Evolutionary conservation across 345 rosid species (phyloP).

Genomic region (Eucalyptus tenuipes): DNA sequence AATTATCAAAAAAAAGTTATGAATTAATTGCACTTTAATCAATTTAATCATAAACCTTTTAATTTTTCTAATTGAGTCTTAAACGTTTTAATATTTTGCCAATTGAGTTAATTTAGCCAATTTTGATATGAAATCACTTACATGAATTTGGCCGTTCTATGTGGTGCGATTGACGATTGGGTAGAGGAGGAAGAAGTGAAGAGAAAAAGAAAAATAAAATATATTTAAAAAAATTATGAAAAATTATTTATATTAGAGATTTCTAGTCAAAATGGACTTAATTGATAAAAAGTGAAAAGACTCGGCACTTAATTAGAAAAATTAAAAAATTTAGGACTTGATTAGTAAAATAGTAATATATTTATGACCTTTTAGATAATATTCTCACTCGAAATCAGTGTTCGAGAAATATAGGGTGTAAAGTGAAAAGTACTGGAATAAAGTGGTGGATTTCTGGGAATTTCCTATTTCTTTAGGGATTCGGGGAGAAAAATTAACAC

Average conservation of each 20-base stretch:
- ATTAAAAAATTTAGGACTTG: accelerated
- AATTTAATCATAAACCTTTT: accelerated
- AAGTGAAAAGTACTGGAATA: background rate
- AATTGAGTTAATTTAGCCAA: accelerated
- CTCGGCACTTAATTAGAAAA: accelerated
- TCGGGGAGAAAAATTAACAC: background rate
- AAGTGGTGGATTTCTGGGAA: background rate
- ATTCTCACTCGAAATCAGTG: accelerated
- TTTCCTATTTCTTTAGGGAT: background rate
- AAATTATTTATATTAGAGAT: accelerated
- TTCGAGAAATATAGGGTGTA: accelerated
- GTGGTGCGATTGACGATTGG: accelerated
- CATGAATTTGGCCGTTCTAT: accelerated
- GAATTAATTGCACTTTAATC: no score
- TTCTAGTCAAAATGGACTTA: accelerated
- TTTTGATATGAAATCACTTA: accelerated
- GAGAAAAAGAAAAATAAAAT: no score
- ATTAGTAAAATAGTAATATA: accelerated
- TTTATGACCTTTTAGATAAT: no score
- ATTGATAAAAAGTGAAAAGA: accelerated
- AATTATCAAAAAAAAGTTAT: no score
- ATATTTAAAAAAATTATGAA: no score
- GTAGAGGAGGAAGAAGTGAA: accelerated
- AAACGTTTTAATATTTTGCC: accelerated
- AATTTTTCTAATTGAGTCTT: accelerated